Base-by-base conservation (phyloP, 1,284 basidiomycete genomes). In the Melanopsichium pennsylvanicum region DNA sequence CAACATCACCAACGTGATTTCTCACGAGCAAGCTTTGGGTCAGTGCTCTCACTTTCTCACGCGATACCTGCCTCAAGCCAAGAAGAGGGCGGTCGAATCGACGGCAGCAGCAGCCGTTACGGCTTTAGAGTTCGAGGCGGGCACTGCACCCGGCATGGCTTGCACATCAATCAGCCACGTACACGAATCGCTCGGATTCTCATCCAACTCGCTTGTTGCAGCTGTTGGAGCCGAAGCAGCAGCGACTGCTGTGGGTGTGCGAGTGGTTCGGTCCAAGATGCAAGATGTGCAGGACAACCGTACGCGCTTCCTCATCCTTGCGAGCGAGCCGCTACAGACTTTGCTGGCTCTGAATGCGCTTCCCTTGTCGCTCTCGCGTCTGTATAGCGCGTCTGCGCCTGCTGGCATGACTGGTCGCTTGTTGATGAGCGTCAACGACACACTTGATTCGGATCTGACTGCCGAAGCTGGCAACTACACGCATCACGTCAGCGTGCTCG, bases 21-120 rank as follows among this genome's bases (percentile, higher is more conserved):
- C 68, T 21, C 68, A 70, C 61, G 68, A 70, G 40, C 68, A 70
- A 40, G 68, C 68, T 15, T 50, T 70, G 18, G 68, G 68, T 3
- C 68, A 70, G 43, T 66, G 68, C 54, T 41, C 57, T 18, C 57
- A 48, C 34, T 70, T 58, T 35, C 57, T 70, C 32, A 62, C 51
- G 11, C 55, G 54, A n/a, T 66, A 58, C 34, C 15, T 70, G 54
- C 62, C 68, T 22, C 56, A 66, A 29, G 68, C 68, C 7, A 50
- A 55, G 42, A 70, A 58, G 50, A 66, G 58, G 50, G 50, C 55
- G 19, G 58, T 66, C 34, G 61, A 64, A 13, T 70, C 68, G 23
- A 70, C 68, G 4, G 68, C 68, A 3, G 58, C 62, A 16, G 68
- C 68, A 6, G 68, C 68, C 2, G 43, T 48, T 13, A 60, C 68